Percentiles rank a stretch among this genome's conserved stretches.
These are phyloP conservation scores for Tetraselmis striata DNA, from an alignment of 139 green algal species.

Conservation along the genomic window DNA sequence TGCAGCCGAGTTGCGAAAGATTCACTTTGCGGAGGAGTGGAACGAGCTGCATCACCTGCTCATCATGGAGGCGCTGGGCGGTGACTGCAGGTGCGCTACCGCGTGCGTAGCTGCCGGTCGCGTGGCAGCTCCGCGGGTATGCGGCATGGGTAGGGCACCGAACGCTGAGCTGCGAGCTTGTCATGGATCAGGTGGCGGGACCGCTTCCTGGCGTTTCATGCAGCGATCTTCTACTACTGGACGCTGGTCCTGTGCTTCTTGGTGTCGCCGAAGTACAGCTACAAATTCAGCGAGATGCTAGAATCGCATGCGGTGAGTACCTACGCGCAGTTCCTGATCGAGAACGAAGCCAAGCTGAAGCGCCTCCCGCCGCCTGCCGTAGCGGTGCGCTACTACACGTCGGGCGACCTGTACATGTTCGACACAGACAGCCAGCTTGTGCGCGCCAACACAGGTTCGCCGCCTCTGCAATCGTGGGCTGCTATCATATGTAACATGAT, in stretches of 20 bases:
- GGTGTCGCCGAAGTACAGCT: constrained; percentile 32
- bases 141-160: no score
- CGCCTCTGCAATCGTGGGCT: no score
- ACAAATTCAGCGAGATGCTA: constrained; percentile 49
- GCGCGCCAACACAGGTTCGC: neutral
- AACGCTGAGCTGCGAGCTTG: no score
- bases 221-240: constrained; percentile 30
- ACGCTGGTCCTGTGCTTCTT: constrained; percentile 17
- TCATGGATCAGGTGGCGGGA: constrained; percentile 36
- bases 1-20: neutral
- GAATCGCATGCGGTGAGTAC: constrained; percentile 40
- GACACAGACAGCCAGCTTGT: neutral
- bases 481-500: no score
- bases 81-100: constrained; percentile 17
- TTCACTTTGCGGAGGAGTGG: constrained; percentile 24
- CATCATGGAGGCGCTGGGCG: constrained; percentile 49
- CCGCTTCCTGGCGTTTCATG: constrained; percentile 26
- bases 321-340: constrained; percentile 44
- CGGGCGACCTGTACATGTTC: constrained; percentile 43
- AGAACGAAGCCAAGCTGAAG: constrained; percentile 42
- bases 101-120: no score
- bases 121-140: no score
- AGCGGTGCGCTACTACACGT: constrained; percentile 36
- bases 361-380: constrained; percentile 28
- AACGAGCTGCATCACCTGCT: constrained; percentile 37